These are phyloP conservation scores for Patellifolia procumbens DNA, from an alignment of 179 eudicot genomes.

Conservation along the genomic window DNA sequence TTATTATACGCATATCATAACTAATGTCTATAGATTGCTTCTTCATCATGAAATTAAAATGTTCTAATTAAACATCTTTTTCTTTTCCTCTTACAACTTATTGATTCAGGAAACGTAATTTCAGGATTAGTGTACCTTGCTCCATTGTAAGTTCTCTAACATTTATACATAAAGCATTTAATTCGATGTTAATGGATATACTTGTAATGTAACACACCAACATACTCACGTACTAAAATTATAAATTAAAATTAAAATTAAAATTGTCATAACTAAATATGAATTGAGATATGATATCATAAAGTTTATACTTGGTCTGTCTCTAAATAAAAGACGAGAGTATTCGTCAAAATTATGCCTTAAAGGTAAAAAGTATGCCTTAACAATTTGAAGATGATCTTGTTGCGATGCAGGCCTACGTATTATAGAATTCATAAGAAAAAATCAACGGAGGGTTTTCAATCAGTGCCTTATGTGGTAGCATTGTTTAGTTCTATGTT, in stretches of 20 bases:
- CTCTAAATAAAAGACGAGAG: no score
- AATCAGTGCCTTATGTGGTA: constrained; percentile 64
- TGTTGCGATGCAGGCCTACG: constrained; percentile 52
- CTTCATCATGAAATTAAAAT: neutral
- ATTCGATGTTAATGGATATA: neutral
- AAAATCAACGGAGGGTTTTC: constrained; percentile 70
- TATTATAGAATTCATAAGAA: constrained; percentile 55
- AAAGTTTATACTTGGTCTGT: no score
- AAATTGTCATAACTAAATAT: neutral
- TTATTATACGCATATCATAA: neutral
- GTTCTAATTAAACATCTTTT: neutral
- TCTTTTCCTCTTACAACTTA: neutral
- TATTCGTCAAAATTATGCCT: no score
- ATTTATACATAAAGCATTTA: neutral
- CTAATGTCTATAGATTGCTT: neutral
- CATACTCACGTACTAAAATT: no score
- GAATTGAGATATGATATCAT: no score
- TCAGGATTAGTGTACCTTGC: constrained; percentile 80
- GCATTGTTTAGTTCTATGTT: constrained; percentile 65
- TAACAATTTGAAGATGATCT: no score
- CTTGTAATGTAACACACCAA: neutral
- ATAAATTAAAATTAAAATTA: no score
- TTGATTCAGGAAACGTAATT: constrained; percentile 56
- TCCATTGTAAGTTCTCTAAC: constrained; percentile 60
- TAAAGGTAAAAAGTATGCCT: no score